Percentiles rank a stretch among this genome's conserved stretches.
phyloP scores from a whole-genome alignment of 2,329 filamentous ascomycete species.

The Microascus cirrosus region DNA sequence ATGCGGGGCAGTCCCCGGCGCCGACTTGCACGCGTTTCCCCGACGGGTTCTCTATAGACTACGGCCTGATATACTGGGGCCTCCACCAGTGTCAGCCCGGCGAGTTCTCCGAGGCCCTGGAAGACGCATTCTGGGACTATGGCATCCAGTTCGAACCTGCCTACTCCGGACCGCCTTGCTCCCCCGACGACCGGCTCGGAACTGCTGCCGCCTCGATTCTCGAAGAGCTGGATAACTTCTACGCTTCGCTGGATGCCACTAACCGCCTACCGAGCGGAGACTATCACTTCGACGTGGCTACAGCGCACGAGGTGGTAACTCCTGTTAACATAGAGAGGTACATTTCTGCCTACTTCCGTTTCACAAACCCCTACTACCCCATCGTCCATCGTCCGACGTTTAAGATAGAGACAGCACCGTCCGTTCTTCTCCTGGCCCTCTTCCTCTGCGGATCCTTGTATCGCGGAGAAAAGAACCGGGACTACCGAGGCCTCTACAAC shows the following conservation, averaged over 20 bases:
- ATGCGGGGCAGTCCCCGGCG: not conserved
- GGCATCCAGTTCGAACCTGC: not conserved
- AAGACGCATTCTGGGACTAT: not conserved
- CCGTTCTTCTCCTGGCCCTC: not conserved
- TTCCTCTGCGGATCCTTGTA: conserved; percentile 2
- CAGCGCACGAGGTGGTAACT: not conserved
- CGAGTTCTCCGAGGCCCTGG: not conserved
- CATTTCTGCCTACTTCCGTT: not conserved
- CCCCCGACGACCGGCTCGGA: not conserved
- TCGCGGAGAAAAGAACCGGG: not conserved
- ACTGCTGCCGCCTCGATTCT: not conserved
- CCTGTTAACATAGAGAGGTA: not conserved
- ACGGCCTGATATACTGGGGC: not conserved
- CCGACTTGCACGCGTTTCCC: not conserved
- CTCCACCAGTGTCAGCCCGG: not conserved
- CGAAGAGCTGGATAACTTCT: not conserved
- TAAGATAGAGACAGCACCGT: not conserved
- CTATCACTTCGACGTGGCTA: not conserved
- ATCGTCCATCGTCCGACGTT: conserved; percentile 1
- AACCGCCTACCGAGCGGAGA: not conserved
- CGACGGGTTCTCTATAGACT: not conserved
- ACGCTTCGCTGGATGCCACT: not conserved
- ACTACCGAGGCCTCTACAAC: not conserved
- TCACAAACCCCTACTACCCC: not conserved
- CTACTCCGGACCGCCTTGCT: not conserved